Evolutionary conservation across 345 rosid genomes (phyloP), one percentile per base, ranked within the genome.

Genomic region (Euphorbia tirucalli): DNA sequence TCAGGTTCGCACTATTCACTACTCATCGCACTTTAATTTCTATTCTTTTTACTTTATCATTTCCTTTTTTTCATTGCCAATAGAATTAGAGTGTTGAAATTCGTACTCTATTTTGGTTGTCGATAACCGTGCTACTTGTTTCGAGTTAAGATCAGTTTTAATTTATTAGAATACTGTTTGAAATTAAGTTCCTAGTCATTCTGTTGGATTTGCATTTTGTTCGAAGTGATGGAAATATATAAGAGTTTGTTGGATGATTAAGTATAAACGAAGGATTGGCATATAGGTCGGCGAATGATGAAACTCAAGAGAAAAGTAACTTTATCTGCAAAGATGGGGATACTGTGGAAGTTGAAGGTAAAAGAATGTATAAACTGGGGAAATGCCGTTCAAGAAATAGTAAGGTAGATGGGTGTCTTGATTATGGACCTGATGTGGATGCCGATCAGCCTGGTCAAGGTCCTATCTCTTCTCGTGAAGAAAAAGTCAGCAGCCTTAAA

Each of bases 401-500:
- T 73, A 92, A 88, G 82, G 50, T 74, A 6, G 98, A 90, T 56
- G 81, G 78, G 19, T 81, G 88, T 60, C 77, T 84, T 69, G 98
- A 94, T 58, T 87, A 73, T 77, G 97, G 91, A 74, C 89, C 75
- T 70, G 98, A 90, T 76, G 90, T 71, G 0, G 99, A 90, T 61
- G 85, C 86, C 63, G 99, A 92, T 70, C 96, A 81, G 77, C 82
- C 81, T 67, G 79, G 84, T 71, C 97, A 85, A 73, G 93, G 86
- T 4, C 77, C 85, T 78, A 49, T 87, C 59, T 86, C 90, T 0
- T 86, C 90, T 30, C 93, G 96, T 14, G 99, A 95, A 74, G 99
- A 95, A 84, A 95, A 89, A 86, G 88, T 95, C 61, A 92, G 96
- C 90, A 95, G 90, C 82, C 97, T 95, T 65, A 95, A 92, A 83